Percentiles rank a stretch among this genome's conserved stretches.
Evolutionary conservation across 2,329 filamentous ascomycete genomes (phyloP).

Genomic region (Pseudopyricularia javanii): DNA sequence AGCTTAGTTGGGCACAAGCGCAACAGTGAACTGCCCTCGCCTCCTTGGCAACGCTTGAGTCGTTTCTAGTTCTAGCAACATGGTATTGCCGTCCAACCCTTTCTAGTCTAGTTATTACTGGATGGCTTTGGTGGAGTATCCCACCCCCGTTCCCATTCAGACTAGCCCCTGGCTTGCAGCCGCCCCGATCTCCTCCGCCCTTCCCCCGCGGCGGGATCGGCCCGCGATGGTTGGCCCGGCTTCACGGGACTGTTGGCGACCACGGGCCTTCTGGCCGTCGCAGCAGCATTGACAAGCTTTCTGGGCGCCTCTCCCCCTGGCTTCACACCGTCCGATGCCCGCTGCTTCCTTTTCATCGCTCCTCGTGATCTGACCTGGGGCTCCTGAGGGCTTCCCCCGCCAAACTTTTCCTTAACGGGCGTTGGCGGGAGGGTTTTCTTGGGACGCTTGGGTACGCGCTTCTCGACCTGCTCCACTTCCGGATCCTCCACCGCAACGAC

Average conservation of each 20-base stretch:
- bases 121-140: not conserved
- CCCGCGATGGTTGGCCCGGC: not conserved
- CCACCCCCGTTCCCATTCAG: not conserved
- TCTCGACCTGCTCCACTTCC: slow-evolving; percentile 3
- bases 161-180: not conserved
- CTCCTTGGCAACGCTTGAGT: no score
- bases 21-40: no score
- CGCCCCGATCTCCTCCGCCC: not conserved
- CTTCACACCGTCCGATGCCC: not conserved
- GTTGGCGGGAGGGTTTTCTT: no score
- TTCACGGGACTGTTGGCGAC: not conserved
- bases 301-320: not conserved
- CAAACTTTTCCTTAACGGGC: not conserved
- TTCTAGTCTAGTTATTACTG: no score
- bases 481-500: slow-evolving; percentile 12
- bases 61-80: no score
- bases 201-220: not conserved
- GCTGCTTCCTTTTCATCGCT: not conserved
- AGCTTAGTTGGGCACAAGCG: no score
- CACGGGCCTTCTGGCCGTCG: no score
- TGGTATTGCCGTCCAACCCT: no score
- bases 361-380: not conserved
- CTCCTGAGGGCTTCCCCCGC: not conserved
- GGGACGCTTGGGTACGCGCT: not conserved
- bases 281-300: not conserved